phyloP scores from a whole-genome alignment of 208 protist genomes.

The Trypanosoma vivax region DNA sequence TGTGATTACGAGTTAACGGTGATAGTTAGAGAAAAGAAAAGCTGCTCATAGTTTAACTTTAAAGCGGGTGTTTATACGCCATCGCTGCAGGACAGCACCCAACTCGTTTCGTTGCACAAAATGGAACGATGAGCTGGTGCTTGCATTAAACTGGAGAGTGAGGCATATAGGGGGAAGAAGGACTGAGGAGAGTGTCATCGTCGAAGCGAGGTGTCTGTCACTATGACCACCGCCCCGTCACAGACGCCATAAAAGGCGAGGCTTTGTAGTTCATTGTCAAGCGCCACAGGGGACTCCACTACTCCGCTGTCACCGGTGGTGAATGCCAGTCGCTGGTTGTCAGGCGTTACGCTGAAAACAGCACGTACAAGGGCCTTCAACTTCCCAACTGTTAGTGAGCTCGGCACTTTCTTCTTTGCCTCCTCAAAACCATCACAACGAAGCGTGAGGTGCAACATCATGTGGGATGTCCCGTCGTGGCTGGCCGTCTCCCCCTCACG shows the following conservation, averaged over 20 bases:
- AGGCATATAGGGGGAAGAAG: neutral
- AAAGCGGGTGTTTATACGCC: no score
- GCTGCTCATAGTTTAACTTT: no score
- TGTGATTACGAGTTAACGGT: no score
- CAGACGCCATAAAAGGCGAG: conserved; percentile 74
- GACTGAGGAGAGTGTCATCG: neutral
- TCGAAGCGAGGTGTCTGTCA: conserved; percentile 65
- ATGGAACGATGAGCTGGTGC: no score
- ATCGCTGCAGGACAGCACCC: no score
- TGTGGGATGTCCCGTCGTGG: conserved; percentile 38
- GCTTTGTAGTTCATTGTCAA: conserved; percentile 69
- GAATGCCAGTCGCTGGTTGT: conserved; percentile 58
- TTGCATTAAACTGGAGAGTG: neutral
- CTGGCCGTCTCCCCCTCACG: conserved; percentile 62
- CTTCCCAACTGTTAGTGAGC: conserved; percentile 68
- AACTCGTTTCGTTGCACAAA: no score
- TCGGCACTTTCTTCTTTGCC: conserved; percentile 50
- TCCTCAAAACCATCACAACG: conserved; percentile 27
- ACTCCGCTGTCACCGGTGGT: conserved; percentile 60
- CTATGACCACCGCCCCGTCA: conserved; percentile 48
- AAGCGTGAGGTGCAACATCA: conserved; percentile 70
- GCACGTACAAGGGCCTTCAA: conserved; percentile 68
- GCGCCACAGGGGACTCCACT: conserved; percentile 30
- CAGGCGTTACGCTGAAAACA: conserved; percentile 61
- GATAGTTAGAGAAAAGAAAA: no score